Evolutionary conservation across 2,329 filamentous ascomycete genomes (phyloP).

Genomic region (Fusarium staphyleae): DNA sequence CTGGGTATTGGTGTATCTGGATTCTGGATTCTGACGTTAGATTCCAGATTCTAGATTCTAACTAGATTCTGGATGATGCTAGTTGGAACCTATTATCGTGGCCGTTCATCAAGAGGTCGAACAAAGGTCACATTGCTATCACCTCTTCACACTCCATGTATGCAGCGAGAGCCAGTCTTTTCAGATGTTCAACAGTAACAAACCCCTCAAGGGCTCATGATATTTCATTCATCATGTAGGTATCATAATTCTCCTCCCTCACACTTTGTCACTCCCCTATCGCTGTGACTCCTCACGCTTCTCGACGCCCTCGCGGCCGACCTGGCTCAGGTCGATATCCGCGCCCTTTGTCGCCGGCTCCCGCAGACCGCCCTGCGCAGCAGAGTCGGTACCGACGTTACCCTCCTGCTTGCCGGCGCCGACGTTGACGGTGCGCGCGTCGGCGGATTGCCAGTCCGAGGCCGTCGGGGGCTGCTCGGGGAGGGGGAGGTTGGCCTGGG

Average conservation of each 20-base stretch:
- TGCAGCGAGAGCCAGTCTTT: no score
- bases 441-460: slow-evolving; percentile 80
- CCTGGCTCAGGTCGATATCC: slow-evolving; percentile 62
- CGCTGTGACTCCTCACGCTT: slow-evolving; percentile 18
- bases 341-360: slow-evolving; percentile 65
- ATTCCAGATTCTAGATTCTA: no score
- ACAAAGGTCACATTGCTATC: no score
- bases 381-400: slow-evolving; percentile 59
- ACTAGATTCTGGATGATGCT: no score
- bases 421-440: slow-evolving; percentile 73
- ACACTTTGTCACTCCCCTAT: background rate
- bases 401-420: slow-evolving; percentile 66
- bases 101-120: no score
- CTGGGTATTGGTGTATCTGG: no score
- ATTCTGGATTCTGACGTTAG: no score
- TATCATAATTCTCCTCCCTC: slow-evolving; percentile 19
- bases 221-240: slow-evolving; percentile 21
- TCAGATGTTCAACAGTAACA: no score
- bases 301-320: slow-evolving; percentile 65
- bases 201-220: no score
- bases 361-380: slow-evolving; percentile 60
- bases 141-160: no score
- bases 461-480: slow-evolving; percentile 78
- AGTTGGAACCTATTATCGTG: no score
- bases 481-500: slow-evolving; percentile 76